phyloP scores from a whole-genome alignment of 139 green algal genomes.

The Parachlorella kessleri region DNA sequence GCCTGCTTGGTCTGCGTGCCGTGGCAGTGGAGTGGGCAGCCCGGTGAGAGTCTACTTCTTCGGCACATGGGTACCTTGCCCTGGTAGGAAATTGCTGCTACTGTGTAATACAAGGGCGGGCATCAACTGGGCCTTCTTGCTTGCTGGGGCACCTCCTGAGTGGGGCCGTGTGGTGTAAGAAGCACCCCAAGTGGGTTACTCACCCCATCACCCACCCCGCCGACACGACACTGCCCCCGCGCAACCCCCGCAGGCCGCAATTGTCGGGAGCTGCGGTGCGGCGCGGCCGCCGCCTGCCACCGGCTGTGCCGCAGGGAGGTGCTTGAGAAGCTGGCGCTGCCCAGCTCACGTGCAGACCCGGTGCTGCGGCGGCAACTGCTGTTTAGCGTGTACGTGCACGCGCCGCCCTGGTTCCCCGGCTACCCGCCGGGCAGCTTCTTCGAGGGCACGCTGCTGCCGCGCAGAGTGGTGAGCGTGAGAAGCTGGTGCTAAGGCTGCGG shows the following conservation, averaged over 20 bases:
- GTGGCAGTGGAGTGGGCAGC: no score
- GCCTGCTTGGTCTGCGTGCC: no score
- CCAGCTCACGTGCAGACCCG: background rate
- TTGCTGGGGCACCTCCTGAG: no score
- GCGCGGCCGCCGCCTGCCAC: constrained; percentile 22
- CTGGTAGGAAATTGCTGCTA: no score
- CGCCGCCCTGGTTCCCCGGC: constrained; percentile 21
- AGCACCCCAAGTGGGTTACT: background rate
- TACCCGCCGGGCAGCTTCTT: constrained; percentile 18
- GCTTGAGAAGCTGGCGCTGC: no score
- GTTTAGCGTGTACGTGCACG: constrained; percentile 51
- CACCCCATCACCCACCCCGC: no score
- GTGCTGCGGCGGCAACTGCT: constrained; percentile 37
- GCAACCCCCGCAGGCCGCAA: background rate
- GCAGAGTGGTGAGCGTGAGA: constrained; percentile 13
- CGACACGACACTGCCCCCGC: background rate
- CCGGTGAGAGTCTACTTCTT: background rate
- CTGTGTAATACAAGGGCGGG: no score
- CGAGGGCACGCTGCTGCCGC: constrained; percentile 5
- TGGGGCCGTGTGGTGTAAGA: no score
- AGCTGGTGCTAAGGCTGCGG: no score
- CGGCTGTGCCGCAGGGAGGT: constrained; percentile 11
- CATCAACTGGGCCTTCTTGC: no score
- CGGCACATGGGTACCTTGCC: no score
- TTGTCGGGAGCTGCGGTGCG: background rate